Evolutionary conservation across 331 rosid genomes (phyloP).

Genomic region (Spiraea crenata): DNA sequence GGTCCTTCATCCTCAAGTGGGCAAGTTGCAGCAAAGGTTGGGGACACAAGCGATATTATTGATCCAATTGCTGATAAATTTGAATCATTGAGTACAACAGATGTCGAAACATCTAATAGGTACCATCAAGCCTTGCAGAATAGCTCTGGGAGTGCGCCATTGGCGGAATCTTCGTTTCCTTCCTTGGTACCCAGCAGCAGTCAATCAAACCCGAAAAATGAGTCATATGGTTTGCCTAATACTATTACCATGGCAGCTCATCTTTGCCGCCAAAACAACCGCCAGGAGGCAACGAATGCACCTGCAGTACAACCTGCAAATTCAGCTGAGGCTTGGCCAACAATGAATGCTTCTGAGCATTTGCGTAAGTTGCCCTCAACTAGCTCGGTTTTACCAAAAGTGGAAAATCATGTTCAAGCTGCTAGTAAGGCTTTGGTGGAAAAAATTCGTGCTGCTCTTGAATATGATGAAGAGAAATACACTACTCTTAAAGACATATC

Average conservation of each 20-base stretch:
- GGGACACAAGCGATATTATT: slow-evolving; percentile 31
- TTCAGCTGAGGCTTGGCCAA: slow-evolving; percentile 75
- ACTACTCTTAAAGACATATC: slow-evolving; percentile 70
- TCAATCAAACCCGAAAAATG: slow-evolving; percentile 50
- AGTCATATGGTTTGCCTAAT: slow-evolving; percentile 54
- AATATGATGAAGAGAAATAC: slow-evolving; percentile 71
- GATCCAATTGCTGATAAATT: slow-evolving; percentile 58
- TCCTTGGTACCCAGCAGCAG: slow-evolving; percentile 61
- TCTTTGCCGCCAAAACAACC: slow-evolving; percentile 58
- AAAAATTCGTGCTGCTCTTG: slow-evolving; percentile 78
- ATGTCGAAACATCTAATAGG: slow-evolving; percentile 61
- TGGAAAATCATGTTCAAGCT: slow-evolving; percentile 58
- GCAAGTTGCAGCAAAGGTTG: slow-evolving; percentile 43
- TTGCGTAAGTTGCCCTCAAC: slow-evolving; percentile 46
- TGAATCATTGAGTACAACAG: slow-evolving; percentile 50
- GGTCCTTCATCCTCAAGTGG: slow-evolving; percentile 46
- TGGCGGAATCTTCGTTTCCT: slow-evolving; percentile 82
- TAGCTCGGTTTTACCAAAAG: slow-evolving; percentile 42
- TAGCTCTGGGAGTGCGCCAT: slow-evolving; percentile 34
- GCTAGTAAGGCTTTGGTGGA: slow-evolving; percentile 92
- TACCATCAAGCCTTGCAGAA: slow-evolving; percentile 91
- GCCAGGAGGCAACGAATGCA: slow-evolving; percentile 42
- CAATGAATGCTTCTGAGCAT: slow-evolving; percentile 58
- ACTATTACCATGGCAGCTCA: slow-evolving; percentile 78
- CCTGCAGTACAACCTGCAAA: slow-evolving; percentile 30